Base-by-base conservation (phyloP, 129 eudicot genomes). In the Lonicera japonica region DNA sequence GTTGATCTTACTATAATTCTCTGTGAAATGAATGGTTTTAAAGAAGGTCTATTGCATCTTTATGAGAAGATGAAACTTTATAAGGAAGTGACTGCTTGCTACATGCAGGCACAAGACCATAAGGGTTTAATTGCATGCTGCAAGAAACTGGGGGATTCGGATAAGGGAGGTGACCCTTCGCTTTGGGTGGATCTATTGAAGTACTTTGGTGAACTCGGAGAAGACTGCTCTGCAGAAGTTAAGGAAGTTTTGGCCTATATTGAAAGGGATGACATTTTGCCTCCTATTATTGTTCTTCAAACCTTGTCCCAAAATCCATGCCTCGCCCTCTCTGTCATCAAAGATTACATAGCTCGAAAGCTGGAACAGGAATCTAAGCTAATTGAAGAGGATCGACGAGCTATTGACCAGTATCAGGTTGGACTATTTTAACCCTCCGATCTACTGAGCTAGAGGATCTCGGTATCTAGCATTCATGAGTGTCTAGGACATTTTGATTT, bases 121-220 rank as follows among this genome's bases (percentile, higher is more conserved):
- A 92, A 85, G 74, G 99, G 99, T 54, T 65, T 94, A 58, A 88
- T 94, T 80, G 89, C 87, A 22, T 94, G 99, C 77, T 94, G 99
- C 79, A 88, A 88, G 86, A 88, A 92, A 60, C 83, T 94, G 9
- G 99, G 99, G 74, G 99, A 94, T 73, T 85, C 89, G 1, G 95
- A 85, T 20, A 80, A 70, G 55, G 99, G 96, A 24, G 99, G 95
- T 19, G 99, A 94, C 61, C 80, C 92, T 23, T 70, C 91, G 58
- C 89, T 94, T 10, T 88, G 99, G 99, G 95, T 89, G 15, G 96
- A 88, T 71, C 62, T 94, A 15, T 68, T 94, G 77, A 94, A 85
- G 72, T 94, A 94, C 70, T 94, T 94, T 79, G 96, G 99, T 67
- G 99, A 94, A 74, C 92, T 94, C 56, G 99, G 99, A 52, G 99